Evolutionary conservation across 768 basidiomycete genomes (phyloP).

Genomic region (Sarcodon sp.): DNA sequence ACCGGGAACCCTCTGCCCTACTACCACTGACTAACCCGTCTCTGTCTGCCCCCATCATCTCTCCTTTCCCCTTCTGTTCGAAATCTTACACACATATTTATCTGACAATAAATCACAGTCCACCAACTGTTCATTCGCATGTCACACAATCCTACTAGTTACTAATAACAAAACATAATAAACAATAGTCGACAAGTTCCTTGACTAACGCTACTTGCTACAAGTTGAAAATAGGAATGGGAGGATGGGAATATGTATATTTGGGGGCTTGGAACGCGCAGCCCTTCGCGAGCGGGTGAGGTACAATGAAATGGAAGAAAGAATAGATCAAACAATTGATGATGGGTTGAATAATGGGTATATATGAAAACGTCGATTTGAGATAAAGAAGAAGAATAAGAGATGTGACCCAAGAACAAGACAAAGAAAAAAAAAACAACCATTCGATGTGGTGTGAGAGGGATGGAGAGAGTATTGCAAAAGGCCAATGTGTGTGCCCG

Average conservation of each 20-base stretch:
- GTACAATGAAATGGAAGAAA: conserved; percentile 1
- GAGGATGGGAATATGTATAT: conserved; percentile 10
- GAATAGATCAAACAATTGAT: conserved; percentile 2
- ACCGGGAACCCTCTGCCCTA: too few relatives aligned
- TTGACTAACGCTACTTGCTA: too few relatives aligned
- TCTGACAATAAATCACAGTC: too few relatives aligned
- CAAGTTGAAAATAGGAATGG: not conserved
- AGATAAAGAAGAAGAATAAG: conserved; percentile 2
- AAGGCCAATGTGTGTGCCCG: not conserved
- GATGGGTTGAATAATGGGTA: conserved; percentile 2
- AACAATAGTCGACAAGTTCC: too few relatives aligned
- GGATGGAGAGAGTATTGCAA: not conserved
- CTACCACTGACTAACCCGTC: too few relatives aligned
- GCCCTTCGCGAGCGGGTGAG: conserved; percentile 28
- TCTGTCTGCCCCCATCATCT: too few relatives aligned
- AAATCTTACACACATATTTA: too few relatives aligned
- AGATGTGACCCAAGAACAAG: conserved; percentile 2
- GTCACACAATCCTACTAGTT: too few relatives aligned
- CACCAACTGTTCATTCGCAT: too few relatives aligned
- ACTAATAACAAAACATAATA: too few relatives aligned
- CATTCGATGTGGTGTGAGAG: not conserved
- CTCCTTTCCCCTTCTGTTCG: too few relatives aligned
- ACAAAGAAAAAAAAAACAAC: conserved; percentile 2
- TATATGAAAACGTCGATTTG: conserved; percentile 2
- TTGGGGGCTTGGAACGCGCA: conserved; percentile 34